Evolutionary conservation across 176 grass and related monocot species (phyloP).

Genomic region (Aegilops bicornis): DNA sequence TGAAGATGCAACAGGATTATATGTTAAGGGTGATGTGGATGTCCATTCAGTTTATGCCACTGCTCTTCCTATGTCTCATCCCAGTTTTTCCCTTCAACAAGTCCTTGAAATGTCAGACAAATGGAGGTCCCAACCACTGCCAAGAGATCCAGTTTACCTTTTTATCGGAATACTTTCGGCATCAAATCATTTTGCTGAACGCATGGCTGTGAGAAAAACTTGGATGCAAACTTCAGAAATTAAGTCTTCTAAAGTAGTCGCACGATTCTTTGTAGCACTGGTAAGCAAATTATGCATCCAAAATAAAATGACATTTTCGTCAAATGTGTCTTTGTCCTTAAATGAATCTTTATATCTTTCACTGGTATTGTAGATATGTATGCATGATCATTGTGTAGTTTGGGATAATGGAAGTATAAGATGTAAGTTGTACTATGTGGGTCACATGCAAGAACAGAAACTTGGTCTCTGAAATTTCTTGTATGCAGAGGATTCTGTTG

Average conservation of each 20-base stretch:
- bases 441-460: background rate
- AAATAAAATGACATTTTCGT: background rate
- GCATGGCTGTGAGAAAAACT: conserved; percentile 97
- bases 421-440: background rate
- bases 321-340: background rate
- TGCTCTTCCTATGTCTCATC: conserved; percentile 83
- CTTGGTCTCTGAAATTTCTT: conserved; percentile 7
- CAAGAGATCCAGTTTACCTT: conserved; percentile 58
- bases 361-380: conserved; percentile 2
- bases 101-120: conserved; percentile 99
- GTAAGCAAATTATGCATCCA: conserved; percentile 55
- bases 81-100: conserved; percentile 89
- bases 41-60: conserved; percentile 92
- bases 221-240: conserved; percentile 94
- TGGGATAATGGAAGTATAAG: background rate
- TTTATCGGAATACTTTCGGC: conserved; percentile 93
- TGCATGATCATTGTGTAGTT: conserved; percentile 12
- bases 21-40: conserved; percentile 83
- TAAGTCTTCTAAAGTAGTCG: conserved; percentile 71
- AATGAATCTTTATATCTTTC: background rate
- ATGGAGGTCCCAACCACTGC: conserved; percentile 71
- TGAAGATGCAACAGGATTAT: conserved; percentile 95
- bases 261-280: conserved; percentile 95
- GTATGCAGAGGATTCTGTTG: background rate
- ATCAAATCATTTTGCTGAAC: conserved; percentile 94